These are phyloP conservation scores for Sporothrix variecibatus DNA, from an alignment of 2,329 filamentous ascomycete genomes.

Conservation along the genomic window DNA sequence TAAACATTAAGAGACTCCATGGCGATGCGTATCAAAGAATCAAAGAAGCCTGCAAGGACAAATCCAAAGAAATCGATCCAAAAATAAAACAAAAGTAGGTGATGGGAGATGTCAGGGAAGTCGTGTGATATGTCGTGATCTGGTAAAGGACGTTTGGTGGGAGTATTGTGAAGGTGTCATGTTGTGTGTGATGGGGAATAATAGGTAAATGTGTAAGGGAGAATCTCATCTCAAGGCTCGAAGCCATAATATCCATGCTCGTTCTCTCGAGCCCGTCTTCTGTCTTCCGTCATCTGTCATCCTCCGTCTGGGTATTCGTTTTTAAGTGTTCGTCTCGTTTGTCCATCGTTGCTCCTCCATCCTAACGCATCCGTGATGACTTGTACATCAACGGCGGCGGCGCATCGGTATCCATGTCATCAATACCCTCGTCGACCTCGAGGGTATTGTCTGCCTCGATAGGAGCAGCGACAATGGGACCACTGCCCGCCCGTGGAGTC, in stretches of 20 bases:
- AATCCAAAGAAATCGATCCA: not conserved
- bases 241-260: not conserved
- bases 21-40: constrained; percentile 13
- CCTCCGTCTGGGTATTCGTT: not conserved
- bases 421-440: constrained; percentile 48
- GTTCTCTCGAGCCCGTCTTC: not conserved
- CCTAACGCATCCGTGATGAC: constrained; percentile 42
- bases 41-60: not conserved
- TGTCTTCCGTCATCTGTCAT: not conserved
- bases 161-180: not conserved
- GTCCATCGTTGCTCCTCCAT: not conserved
- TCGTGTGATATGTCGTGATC: not conserved
- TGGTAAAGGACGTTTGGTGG: not conserved
- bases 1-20: constrained; percentile 19
- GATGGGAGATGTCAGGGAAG: not conserved
- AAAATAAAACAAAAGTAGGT: not conserved
- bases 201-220: not conserved
- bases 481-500: not conserved
- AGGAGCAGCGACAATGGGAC: constrained; percentile 12
- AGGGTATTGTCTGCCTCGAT: constrained; percentile 26
- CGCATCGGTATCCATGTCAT: constrained; percentile 40
- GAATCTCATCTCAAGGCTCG: not conserved
- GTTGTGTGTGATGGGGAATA: not conserved
- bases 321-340: not conserved
- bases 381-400: constrained; percentile 47